A percentile compares a stretch with the other conserved stretches of the same genome.
phyloP scores from a whole-genome alignment of 352 stramenopile species.

The Phytophthora sp. region DNA sequence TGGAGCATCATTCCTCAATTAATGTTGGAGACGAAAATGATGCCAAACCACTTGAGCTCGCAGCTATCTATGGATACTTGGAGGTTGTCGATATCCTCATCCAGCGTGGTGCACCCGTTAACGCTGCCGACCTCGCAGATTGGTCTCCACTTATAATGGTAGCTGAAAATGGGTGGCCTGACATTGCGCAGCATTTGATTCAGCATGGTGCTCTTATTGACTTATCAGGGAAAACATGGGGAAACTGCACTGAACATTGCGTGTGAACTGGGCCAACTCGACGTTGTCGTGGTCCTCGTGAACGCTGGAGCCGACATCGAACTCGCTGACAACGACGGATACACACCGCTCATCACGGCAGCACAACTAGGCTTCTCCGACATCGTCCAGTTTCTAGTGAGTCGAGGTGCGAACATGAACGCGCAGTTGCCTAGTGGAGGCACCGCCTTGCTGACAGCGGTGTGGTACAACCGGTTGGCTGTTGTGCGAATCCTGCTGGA shows the following conservation, averaged over 20 bases:
- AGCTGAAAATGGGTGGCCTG: too few species aligned
- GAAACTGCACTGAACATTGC: slow-evolving; percentile 10
- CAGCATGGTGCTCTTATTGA: too few species aligned
- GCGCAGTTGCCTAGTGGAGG: slow-evolving; percentile 1
- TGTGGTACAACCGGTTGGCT: slow-evolving; percentile 8
- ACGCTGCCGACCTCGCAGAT: too few species aligned
- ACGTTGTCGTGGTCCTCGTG: neutral
- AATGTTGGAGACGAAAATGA: too few species aligned
- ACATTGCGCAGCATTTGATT: too few species aligned
- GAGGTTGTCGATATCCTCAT: too few species aligned
- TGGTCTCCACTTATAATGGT: too few species aligned
- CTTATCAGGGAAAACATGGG: slow-evolving; percentile 1
- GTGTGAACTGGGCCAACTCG: slow-evolving; percentile 7
- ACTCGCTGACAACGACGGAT: slow-evolving; percentile 3
- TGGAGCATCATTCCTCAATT: too few species aligned
- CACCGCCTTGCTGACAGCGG: slow-evolving; percentile 5
- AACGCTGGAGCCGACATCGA: slow-evolving; percentile 1
- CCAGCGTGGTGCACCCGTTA: too few species aligned
- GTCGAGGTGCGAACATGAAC: neutral
- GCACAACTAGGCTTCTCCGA: slow-evolving; percentile 5
- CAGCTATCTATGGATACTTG: too few species aligned
- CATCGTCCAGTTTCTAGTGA: slow-evolving; percentile 14
- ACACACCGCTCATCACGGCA: slow-evolving; percentile 6
- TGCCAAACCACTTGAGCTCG: too few species aligned
- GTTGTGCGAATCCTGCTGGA: slow-evolving; percentile 17